Conservation (phyloP, 805 yeast genomes). For the Sugiyamaella chiloensis region DNA sequence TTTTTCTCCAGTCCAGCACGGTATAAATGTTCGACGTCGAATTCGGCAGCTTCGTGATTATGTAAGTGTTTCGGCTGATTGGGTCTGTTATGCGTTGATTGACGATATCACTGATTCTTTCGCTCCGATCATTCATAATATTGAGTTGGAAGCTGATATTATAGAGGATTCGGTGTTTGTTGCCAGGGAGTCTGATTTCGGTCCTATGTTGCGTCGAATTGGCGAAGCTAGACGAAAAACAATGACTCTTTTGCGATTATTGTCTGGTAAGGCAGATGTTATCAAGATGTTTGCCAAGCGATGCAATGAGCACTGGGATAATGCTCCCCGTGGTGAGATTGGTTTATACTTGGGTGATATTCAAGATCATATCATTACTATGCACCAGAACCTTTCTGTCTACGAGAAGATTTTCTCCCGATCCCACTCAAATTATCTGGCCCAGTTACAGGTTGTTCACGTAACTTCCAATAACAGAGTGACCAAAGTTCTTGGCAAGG, state of each 20-base stretch:
- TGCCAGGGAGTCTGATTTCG: conserved; percentile 69
- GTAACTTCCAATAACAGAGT: conserved; percentile 81
- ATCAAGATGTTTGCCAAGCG: conserved; percentile 94
- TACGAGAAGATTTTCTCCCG: conserved; percentile 92
- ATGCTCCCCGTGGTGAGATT: conserved; percentile 79
- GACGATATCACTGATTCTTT: conserved; percentile 66
- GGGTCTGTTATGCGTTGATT: conserved; percentile 64
- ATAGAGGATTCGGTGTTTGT: conserved; percentile 81
- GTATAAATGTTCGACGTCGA: conserved; percentile 60
- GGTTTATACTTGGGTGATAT: conserved; percentile 92
- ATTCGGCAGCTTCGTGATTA: conserved; percentile 62
- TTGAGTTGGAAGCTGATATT: conserved; percentile 62
- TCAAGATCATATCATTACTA: conserved; percentile 94
- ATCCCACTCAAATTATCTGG: conserved; percentile 87
- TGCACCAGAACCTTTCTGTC: conserved; percentile 85
- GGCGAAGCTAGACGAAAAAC: conserved; percentile 89
- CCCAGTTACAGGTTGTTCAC: conserved; percentile 90
- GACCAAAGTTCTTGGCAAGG: conserved; percentile 83
- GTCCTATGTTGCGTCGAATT: conserved; percentile 70
- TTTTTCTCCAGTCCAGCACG: conserved; percentile 54
- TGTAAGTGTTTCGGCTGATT: conserved; percentile 57
- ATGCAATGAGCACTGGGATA: conserved; percentile 68
- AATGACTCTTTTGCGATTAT: conserved; percentile 85
- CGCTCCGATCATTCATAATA: conserved; percentile 56
- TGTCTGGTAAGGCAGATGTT: conserved; percentile 94